Evolutionary conservation across 345 rosid species (phyloP).

Genomic region (Turritis glabra): DNA sequence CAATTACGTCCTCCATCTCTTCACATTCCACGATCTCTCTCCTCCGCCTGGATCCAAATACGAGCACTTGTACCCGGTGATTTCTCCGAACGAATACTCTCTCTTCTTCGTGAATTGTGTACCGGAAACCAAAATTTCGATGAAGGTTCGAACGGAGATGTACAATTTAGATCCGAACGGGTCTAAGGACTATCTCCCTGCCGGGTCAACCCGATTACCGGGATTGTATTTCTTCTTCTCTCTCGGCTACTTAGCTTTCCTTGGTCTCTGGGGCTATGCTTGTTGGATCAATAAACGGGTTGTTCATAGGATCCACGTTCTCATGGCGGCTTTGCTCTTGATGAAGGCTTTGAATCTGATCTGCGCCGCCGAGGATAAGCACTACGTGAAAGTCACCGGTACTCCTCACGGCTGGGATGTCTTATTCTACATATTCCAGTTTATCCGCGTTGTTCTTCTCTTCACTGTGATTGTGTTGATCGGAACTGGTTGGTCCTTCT

Average conservation of each 20-base stretch:
- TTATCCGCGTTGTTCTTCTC: constrained; percentile 77
- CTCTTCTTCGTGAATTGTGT: constrained; percentile 89
- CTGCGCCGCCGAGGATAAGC: constrained; percentile 84
- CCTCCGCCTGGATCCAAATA: constrained; percentile 68
- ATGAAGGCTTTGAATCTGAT: constrained; percentile 90
- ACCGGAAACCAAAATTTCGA: constrained; percentile 68
- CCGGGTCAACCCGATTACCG: constrained; percentile 80
- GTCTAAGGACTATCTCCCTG: constrained; percentile 70
- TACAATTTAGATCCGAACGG: constrained; percentile 65
- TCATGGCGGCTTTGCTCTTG: constrained; percentile 71
- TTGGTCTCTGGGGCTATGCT: constrained; percentile 64
- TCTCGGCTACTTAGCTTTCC: constrained; percentile 54
- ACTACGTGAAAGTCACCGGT: constrained; percentile 80
- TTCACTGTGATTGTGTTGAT: constrained; percentile 94
- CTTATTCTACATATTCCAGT: constrained; percentile 85
- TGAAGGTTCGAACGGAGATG: constrained; percentile 74
- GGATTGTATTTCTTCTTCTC: constrained; percentile 58
- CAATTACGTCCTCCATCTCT: constrained; percentile 51
- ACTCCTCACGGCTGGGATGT: constrained; percentile 98
- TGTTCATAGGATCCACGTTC: constrained; percentile 79
- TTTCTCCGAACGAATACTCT: constrained; percentile 73
- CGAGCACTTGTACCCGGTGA: constrained; percentile 59
- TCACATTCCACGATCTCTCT: constrained; percentile 74
- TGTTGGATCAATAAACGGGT: constrained; percentile 52
- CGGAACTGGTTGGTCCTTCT: constrained; percentile 96